Evolutionary conservation across 345 rosid genomes (phyloP).

Genomic region (Barbarea vulgaris): DNA sequence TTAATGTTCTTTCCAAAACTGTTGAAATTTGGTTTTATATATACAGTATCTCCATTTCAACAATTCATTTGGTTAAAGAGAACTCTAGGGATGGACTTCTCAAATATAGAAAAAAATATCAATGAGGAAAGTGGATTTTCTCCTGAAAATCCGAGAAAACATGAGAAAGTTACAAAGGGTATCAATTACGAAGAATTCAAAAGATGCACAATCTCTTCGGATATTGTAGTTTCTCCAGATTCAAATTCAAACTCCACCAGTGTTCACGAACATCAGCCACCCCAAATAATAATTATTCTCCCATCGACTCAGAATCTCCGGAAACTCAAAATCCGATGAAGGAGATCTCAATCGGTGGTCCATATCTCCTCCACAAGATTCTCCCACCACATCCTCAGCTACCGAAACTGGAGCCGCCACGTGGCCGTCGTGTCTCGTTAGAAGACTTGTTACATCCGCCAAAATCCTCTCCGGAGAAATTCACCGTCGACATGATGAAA

Average conservation of each 20-base stretch:
- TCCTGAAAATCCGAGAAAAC: conserved; percentile 4
- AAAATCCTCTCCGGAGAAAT: conserved; percentile 19
- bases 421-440: conserved; percentile 37
- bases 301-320: conserved; percentile 5
- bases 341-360: conserved; percentile 14
- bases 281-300: not conserved
- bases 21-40: not conserved
- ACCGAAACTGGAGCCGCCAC: conserved; percentile 85
- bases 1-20: not conserved
- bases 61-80: not conserved
- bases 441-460: conserved; percentile 17
- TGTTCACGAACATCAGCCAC: conserved; percentile 22
- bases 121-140: not conserved
- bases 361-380: conserved; percentile 20
- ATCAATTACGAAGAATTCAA: conserved; percentile 5
- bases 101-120: not conserved
- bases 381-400: conserved; percentile 64
- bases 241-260: conserved; percentile 23
- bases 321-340: conserved; percentile 8
- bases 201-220: conserved; percentile 10
- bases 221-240: not conserved
- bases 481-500: conserved; percentile 49
- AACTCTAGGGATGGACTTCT: not conserved
- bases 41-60: no score
- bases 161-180: conserved; percentile 7